Percentiles rank a stretch among this genome's conserved stretches.
These are phyloP conservation scores for Cystobasidium pallidum DNA, from an alignment of 1,284 basidiomycete species.

Conservation along the genomic window DNA sequence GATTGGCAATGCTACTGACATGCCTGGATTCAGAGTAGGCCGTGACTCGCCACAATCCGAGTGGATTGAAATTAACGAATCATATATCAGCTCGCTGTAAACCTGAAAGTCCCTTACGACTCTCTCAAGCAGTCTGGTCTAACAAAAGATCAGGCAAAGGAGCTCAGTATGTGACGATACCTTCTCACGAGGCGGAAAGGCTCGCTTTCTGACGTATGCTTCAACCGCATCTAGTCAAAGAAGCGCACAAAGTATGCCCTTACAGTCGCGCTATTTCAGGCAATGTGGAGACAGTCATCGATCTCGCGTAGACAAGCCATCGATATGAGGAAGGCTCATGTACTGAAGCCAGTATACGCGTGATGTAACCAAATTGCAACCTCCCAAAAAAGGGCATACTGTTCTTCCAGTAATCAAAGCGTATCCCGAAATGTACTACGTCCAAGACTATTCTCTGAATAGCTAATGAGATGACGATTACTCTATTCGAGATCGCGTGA, in stretches of 20 bases:
- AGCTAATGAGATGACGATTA: too few relatives aligned
- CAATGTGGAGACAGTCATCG: conserved; percentile 47
- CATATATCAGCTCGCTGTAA: conserved; percentile 49
- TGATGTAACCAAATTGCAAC: not conserved
- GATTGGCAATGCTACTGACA: conserved; percentile 38
- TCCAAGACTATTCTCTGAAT: too few relatives aligned
- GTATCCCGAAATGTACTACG: too few relatives aligned
- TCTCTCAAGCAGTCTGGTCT: conserved; percentile 45
- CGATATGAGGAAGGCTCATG: not conserved
- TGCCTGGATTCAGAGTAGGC: conserved; percentile 32
- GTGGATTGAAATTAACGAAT: not conserved
- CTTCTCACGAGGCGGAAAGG: not conserved
- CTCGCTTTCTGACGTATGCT: too few relatives aligned
- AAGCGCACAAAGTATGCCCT: conserved; percentile 51
- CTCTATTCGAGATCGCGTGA: too few relatives aligned
- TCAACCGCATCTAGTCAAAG: conserved; percentile 29
- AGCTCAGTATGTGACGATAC: conserved; percentile 18
- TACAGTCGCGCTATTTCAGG: conserved; percentile 49
- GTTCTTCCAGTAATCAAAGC: too few relatives aligned
- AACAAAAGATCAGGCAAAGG: conserved; percentile 28
- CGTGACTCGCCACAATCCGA: too few relatives aligned
- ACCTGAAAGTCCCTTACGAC: conserved; percentile 48
- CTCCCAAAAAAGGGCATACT: too few relatives aligned
- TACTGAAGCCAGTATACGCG: not conserved
- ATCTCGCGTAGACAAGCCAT: conserved; percentile 21